These are phyloP conservation scores for Metarhizium brunneum DNA, from an alignment of 2,329 filamentous ascomycete genomes.

Conservation along the genomic window DNA sequence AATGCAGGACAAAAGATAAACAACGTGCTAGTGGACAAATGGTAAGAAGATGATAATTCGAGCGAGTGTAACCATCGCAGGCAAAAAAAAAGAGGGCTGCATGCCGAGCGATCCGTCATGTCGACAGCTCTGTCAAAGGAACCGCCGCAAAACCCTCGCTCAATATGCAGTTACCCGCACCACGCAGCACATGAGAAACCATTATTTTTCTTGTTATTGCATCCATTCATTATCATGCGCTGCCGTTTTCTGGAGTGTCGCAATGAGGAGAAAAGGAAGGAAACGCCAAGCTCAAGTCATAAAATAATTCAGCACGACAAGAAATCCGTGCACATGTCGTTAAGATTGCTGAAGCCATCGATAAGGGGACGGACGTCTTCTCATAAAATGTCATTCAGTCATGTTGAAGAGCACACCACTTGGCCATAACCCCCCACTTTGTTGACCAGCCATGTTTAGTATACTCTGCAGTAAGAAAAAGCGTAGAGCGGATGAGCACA, in stretches of 20 bases:
- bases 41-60: neutral
- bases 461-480: neutral
- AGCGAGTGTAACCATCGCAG: neutral
- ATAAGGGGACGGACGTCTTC: neutral
- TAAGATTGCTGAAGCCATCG: neutral
- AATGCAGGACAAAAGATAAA: neutral
- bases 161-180: neutral
- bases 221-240: neutral
- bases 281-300: neutral
- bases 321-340: neutral
- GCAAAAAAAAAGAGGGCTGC: neutral
- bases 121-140: neutral
- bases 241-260: neutral
- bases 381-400: constrained; percentile 2
- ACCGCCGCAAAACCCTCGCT: neutral
- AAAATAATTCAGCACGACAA: neutral
- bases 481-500: neutral
- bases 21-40: neutral
- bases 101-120: neutral
- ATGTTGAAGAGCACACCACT: neutral
- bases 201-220: neutral
- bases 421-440: neutral
- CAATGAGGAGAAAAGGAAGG: neutral
- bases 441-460: neutral
- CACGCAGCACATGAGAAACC: neutral